Evolutionary conservation across 805 yeast genomes (phyloP), one percentile per base, ranked within the genome.

Genomic region (Metschnikowia cubensis): DNA sequence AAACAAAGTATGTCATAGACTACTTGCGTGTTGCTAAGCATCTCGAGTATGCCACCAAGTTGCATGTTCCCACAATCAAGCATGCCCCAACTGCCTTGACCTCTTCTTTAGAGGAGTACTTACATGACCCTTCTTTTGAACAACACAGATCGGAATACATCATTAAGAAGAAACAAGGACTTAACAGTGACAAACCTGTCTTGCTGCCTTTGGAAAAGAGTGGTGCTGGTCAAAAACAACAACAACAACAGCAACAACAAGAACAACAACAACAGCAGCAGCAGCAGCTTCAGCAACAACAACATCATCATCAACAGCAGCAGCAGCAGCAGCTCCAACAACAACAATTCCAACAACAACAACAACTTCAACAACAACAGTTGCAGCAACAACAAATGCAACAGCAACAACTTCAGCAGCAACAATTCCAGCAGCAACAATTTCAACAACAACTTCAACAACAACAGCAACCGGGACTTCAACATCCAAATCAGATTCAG

Each of bases 41-140:
- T 65, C 74, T 89, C 56, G 96, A 89, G 67, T 81, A 83, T 62
- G 81, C 90, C 11, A 90, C 97, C 2, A 90, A 90, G 60, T 73
- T 92, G 56, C 91, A 85, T 60, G 96, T 94, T 33, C 99, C 99
- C 35, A 91, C 96, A 13, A 91, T 94, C 53, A 89, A 89, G 64
- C 99, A 94, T 69, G 98, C 98, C 1, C 97, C 97, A 20, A 91
- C 97, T 2, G 94, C 96, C 22, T 76, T 94, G 55, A 87, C 96
- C 3, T 78, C 83, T 33, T 84, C 95, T 13, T 78, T 94, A 53
- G 94, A 89, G 63, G 97, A 91, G 59, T 95, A 92, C 66, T 71
- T 94, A 57, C 79, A 84, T 56, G 97, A 92, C 63, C 89, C 91
- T 7, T 84, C 85, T 58, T 89, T 89, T 67, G 96, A 89, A 58